Percentiles rank a stretch among this genome's conserved stretches.
Evolutionary conservation across 1,284 basidiomycete species (phyloP).

Genomic region (Marasmius tenuissimus): DNA sequence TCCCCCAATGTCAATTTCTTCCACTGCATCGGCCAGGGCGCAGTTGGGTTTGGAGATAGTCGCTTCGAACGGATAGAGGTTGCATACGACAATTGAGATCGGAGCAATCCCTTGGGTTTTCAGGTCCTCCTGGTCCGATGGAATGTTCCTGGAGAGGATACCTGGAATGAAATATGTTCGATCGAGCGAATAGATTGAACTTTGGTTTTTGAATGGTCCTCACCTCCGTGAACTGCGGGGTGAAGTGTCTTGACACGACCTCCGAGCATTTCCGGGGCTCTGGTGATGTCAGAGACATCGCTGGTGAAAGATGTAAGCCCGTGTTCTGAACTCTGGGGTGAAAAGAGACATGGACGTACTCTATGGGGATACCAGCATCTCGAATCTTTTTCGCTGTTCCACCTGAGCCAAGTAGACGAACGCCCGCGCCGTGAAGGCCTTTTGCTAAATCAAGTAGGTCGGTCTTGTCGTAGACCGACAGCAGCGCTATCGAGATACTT

Average conservation of each 20-base stretch:
- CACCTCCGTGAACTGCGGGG: slow-evolving; percentile 96
- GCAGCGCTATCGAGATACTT: slow-evolving; percentile 59
- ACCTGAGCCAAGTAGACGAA: slow-evolving; percentile 91
- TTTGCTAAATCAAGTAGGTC: slow-evolving; percentile 88
- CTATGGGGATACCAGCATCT: slow-evolving; percentile 89
- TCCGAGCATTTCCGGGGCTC: slow-evolving; percentile 99
- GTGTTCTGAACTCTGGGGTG: not conserved
- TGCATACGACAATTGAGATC: slow-evolving; percentile 97
- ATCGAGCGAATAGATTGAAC: not conserved
- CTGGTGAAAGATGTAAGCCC: slow-evolving; percentile 39
- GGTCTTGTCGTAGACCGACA: slow-evolving; percentile 98
- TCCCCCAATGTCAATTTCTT: slow-evolving; percentile 99
- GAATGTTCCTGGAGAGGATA: slow-evolving; percentile 86
- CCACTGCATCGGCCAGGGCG: slow-evolving; percentile 90
- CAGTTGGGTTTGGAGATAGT: slow-evolving; percentile 90
- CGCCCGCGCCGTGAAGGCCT: slow-evolving; percentile 78
- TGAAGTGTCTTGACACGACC: slow-evolving; percentile 99
- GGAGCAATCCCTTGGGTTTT: slow-evolving; percentile 80
- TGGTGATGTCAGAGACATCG: slow-evolving; percentile 97
- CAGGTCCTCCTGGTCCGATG: slow-evolving; percentile 85
- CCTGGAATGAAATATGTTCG: slow-evolving; percentile 42
- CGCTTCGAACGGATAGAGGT: slow-evolving; percentile 95
- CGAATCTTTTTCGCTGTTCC: slow-evolving; percentile 98
- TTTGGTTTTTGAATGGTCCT: slow-evolving; percentile 16
- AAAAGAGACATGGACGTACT: slow-evolving; percentile 52